phyloP scores from a whole-genome alignment of 1,284 basidiomycete genomes.

The Ganoderma lucidum region DNA sequence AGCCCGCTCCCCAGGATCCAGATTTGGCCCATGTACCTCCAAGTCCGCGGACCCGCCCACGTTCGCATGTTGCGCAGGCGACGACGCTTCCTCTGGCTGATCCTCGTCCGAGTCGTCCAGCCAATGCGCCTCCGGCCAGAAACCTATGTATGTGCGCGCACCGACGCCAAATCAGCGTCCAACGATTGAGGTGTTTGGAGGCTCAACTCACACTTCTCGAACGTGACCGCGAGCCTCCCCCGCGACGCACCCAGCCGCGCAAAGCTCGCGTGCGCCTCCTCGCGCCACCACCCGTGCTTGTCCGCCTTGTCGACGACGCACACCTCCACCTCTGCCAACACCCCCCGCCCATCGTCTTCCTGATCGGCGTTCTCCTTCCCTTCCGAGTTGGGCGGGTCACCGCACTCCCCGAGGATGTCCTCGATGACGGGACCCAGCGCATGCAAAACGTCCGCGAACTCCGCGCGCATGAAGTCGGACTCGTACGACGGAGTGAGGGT shows the following conservation, averaged over 20 bases:
- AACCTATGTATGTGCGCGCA: not conserved
- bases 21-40: not conserved
- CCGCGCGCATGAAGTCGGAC: not conserved
- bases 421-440: not conserved
- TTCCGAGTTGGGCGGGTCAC: too few relatives aligned
- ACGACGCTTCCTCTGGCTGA: not conserved
- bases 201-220: not conserved
- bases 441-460: not conserved
- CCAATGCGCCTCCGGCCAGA: conserved; percentile 7
- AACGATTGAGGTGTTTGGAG: not conserved
- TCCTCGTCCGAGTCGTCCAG: not conserved
- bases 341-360: not conserved
- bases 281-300: conserved; percentile 3
- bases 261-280: not conserved
- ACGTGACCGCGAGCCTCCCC: not conserved
- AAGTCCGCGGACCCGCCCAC: not conserved
- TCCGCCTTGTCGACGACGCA: conserved; percentile 6
- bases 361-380: not conserved
- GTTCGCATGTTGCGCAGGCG: not conserved
- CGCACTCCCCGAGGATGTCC: not conserved
- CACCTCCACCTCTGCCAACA: not conserved
- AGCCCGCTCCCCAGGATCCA: not conserved
- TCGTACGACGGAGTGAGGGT: not conserved
- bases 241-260: not conserved
- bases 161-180: not conserved